A percentile compares a stretch with the other conserved stretches of the same genome.
phyloP scores from a whole-genome alignment of 345 rosid genomes.

The sweet orange (Citrus sinensis) region DVS_A1.0 CM039165.1:37677501-37678000 shows the following conservation, averaged over 20 bases:
- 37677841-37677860: slow-evolving; percentile 76
- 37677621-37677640: slow-evolving; percentile 46
- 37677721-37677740: not conserved
- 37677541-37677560: slow-evolving; percentile 28
- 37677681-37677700: not conserved
- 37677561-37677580: slow-evolving; percentile 44
- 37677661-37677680: slow-evolving; percentile 40
- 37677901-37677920: slow-evolving; percentile 19
- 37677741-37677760: not conserved
- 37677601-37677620: slow-evolving; percentile 46
- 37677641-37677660: slow-evolving; percentile 52
- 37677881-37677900: slow-evolving; percentile 45
- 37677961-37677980: not conserved
- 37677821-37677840: slow-evolving; percentile 64
- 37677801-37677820: slow-evolving; percentile 36
- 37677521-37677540: slow-evolving; percentile 21
- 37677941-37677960: slow-evolving; percentile 11
- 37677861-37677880: slow-evolving; percentile 67
- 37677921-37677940: slow-evolving; percentile 8
- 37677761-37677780: not conserved
- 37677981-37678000: not conserved
- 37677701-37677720: slow-evolving; percentile 1
- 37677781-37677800: slow-evolving; percentile 11
- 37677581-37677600: slow-evolving; percentile 52
- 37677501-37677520: slow-evolving; percentile 21